phyloP scores from a whole-genome alignment of 768 basidiomycete species.

The Kwoniella dendrophila region DNA sequence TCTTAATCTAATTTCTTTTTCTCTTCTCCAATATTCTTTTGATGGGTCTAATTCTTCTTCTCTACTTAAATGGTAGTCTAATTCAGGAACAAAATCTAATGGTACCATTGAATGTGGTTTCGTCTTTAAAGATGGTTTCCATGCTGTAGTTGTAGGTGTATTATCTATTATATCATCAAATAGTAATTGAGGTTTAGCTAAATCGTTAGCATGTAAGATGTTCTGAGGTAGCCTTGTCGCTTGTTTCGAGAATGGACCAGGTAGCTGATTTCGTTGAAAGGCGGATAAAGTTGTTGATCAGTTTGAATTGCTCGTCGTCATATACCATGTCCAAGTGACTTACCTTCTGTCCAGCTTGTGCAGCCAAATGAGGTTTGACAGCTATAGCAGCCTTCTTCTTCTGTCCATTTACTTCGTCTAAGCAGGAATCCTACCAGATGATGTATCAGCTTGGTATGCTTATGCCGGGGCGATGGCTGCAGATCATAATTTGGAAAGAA shows the following conservation, averaged over 20 bases:
- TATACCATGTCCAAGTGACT: constrained; percentile 20
- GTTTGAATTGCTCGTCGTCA: constrained; percentile 20
- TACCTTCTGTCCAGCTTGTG: constrained; percentile 32
- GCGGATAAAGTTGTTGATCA: background rate
- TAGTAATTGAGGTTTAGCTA: constrained; percentile 77
- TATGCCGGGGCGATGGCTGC: background rate
- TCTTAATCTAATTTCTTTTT: constrained; percentile 19
- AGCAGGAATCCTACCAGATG: constrained; percentile 67
- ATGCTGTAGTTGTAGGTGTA: constrained; percentile 61
- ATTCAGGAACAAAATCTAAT: constrained; percentile 62
- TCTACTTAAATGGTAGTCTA: constrained; percentile 11
- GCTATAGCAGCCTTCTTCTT: constrained; percentile 60
- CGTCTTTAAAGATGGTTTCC: constrained; percentile 69
- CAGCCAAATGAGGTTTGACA: constrained; percentile 27
- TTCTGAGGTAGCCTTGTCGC: constrained; percentile 52
- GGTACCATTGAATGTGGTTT: constrained; percentile 86
- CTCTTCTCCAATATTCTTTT: constrained; percentile 9
- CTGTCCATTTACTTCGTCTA: constrained; percentile 76
- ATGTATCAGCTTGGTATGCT: background rate
- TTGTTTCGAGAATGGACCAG: constrained; percentile 34
- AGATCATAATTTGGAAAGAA: background rate
- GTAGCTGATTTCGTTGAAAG: constrained; percentile 11
- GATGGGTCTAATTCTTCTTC: constrained; percentile 26
- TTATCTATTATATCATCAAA: constrained; percentile 71
- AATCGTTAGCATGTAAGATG: constrained; percentile 68